Base-by-base conservation (phyloP, 1,284 basidiomycete species). In the Marasmius tenuissimus region DNA sequence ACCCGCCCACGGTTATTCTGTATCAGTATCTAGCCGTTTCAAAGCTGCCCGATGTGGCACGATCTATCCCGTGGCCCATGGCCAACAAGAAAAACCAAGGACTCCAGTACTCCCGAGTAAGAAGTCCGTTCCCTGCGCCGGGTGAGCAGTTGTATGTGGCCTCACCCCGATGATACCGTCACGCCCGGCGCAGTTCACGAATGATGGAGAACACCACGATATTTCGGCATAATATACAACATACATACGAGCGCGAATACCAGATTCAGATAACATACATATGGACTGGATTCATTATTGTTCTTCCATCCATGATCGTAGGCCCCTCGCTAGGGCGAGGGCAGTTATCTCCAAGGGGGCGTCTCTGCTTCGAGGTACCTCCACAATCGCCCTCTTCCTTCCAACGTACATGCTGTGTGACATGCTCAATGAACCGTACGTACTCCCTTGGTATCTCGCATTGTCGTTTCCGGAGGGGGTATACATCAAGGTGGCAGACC, bases 401-500 rank as follows among this genome's bases (percentile, higher is more conserved):
- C 75, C 22, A 72, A 68, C 3, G 69, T 71, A 12, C 45, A 64
- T 58, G 52, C 56, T 53, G 38, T 62, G 59, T 8, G 63, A 64
- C 45, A 66, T 49, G 38, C 60, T 58, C 52, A 66, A 49, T 42
- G 65, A 60, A n/a, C 65, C 65, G 39, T 64, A 66, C 4, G 63
- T 62, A 34, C 61, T 64, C 4, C 65, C 65, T 34, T 61, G 60
- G 49, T 64, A 64, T n/a, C 12, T 52, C n/a, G 48, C n/a, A 20
- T 16, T 51, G 11, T 47, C 42, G 11, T 52, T 40, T 1, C 54
- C 57, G 14, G 61, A 61, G 5, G 68, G 69, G 12, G 76, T 73
- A 33, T 85, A 70, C 22, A 87, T 72, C 18, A 92, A 73, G 2
- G 85, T 87, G 1, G 84, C 85, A 53, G 78, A 80, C 35, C 87